Base-by-base conservation (phyloP, 352 stramenopile species). In the Phytophthora sansomeana region DNA sequence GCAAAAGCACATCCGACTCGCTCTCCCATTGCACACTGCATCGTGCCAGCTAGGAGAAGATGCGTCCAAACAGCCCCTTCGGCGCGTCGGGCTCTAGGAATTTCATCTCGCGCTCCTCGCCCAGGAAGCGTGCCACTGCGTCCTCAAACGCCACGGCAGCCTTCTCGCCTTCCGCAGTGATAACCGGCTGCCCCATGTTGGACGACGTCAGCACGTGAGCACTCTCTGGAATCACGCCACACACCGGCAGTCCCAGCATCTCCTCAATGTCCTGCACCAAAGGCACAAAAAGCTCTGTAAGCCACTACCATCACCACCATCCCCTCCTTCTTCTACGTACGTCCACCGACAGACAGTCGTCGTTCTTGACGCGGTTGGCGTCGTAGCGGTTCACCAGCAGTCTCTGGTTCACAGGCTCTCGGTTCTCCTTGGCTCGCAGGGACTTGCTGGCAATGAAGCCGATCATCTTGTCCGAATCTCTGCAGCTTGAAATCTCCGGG, bases 401-500 rank as follows among this genome's bases (percentile, higher is more conserved):
- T 2, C 78, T 83, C 75, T 97, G 88, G 16, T 79, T 77, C 8
- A 98, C 92, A 0, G 87, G 78, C 32, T 81, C 69, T 38, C 87
- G 80, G 29, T 78, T 76, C 57, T 96, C 81, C 51, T 97, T 85
- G 8, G 93, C 90, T 6, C 91, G 77, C 47, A 96, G 70, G 36
- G 88, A 97, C 55, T 92, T 95, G 76, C 85, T 95, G 50, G 88
- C 82, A 57, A 98, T 97, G 67, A 98, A 98, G 32, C 93, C 93
- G 67, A 98, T 97, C 93, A 98, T 98, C 74, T 98, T 98, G 80
- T 98, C 93, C 63, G 91, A 96, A 77, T 98, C 93, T 14, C 93
- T 80, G 72, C 91, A 97, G 28, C 81, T 95, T 54, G 85, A 96
- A 46, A 98, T 93, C 77, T 98, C 93, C 10, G 93, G 93, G 72